These are phyloP conservation scores for Cyclotella atomus DNA, from an alignment of 108 stramenopile species.

Conservation along the genomic window DNA sequence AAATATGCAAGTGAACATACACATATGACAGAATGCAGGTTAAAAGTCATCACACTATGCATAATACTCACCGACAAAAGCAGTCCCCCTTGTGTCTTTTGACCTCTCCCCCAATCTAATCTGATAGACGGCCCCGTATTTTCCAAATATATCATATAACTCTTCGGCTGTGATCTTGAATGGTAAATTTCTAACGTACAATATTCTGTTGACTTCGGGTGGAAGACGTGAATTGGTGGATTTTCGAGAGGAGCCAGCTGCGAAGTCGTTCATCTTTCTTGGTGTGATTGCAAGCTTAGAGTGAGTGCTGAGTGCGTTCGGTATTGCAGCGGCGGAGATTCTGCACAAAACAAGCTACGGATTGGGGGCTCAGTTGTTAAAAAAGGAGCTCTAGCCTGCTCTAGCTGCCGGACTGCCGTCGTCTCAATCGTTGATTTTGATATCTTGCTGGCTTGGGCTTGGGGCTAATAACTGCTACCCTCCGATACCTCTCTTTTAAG, in stretches of 20 bases:
- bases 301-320: background rate
- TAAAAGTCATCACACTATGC: background rate
- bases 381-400: no score
- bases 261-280: slow-evolving; percentile 5
- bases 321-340: background rate
- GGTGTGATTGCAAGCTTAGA: background rate
- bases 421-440: no score
- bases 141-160: slow-evolving; percentile 98
- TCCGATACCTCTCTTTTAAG: no score
- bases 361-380: no score
- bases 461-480: no score
- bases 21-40: background rate
- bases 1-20: no score
- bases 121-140: slow-evolving; percentile 98
- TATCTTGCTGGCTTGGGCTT: no score
- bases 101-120: slow-evolving; percentile 85
- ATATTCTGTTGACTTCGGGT: slow-evolving; percentile 96
- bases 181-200: slow-evolving; percentile 98
- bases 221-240: slow-evolving; percentile 80
- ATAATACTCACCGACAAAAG: slow-evolving; percentile 89
- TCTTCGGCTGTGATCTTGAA: slow-evolving; percentile 97
- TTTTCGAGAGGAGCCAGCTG: slow-evolving; percentile 25
- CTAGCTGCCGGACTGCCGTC: no score
- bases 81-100: slow-evolving; percentile 95
- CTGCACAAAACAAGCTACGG: background rate